These are phyloP conservation scores for Eimeria maxima DNA, from an alignment of 169 alveolate species.

Conservation along the genomic window DNA sequence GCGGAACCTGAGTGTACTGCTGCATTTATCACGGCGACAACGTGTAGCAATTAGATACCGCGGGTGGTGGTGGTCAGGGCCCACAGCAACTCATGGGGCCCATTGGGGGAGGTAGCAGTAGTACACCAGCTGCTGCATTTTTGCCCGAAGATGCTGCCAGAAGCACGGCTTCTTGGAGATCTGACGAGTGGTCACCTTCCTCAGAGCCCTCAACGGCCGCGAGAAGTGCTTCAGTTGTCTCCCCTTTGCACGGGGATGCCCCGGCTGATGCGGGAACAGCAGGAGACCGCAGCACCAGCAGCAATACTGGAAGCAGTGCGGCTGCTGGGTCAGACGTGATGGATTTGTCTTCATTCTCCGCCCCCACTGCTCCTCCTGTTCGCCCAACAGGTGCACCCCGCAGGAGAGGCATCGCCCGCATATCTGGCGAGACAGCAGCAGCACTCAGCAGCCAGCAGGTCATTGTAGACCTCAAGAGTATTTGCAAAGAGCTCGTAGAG, in stretches of 20 bases:
- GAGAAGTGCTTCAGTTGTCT: background rate
- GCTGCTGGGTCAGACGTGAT: background rate
- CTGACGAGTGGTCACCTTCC: background rate
- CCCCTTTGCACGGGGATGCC: too few species aligned
- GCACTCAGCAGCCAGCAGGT: slow-evolving; percentile 85
- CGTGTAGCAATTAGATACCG: background rate
- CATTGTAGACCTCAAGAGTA: slow-evolving; percentile 85
- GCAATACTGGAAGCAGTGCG: background rate
- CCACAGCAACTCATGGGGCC: background rate
- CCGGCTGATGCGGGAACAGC: background rate
- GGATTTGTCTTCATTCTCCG: slow-evolving; percentile 43
- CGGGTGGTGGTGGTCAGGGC: too few species aligned
- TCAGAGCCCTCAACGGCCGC: background rate
- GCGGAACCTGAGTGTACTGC: too few species aligned
- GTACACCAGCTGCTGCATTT: background rate
- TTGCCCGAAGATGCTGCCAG: background rate
- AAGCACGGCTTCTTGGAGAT: background rate
- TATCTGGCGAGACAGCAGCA: slow-evolving; percentile 44
- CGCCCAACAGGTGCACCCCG: background rate
- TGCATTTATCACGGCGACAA: too few species aligned
- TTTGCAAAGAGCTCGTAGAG: slow-evolving; percentile 96
- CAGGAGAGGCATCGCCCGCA: slow-evolving; percentile 17
- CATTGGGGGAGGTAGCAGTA: background rate
- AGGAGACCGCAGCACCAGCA: slow-evolving; percentile 11
- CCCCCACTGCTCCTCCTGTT: background rate